A percentile compares a stretch with the other conserved stretches of the same genome.
These are phyloP conservation scores for Colletotrichum ledebouriae DNA, from an alignment of 2,329 filamentous ascomycete species.

Conservation along the genomic window DNA sequence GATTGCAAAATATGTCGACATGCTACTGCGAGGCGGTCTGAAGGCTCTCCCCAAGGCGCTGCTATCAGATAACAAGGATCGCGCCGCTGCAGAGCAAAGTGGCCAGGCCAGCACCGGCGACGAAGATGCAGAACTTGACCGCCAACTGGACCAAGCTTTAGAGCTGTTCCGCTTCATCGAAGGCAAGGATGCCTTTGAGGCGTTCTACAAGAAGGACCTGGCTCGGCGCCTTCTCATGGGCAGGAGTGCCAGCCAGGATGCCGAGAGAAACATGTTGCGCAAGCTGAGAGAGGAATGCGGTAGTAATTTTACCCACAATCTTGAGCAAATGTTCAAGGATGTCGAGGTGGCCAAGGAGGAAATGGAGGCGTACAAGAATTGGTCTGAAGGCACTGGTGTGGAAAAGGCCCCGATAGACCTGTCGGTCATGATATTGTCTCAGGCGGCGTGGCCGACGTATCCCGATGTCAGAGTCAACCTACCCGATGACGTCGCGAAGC, in stretches of 20 bases:
- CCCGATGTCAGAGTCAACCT: slow-evolving; percentile 80
- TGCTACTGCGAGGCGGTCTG: slow-evolving; percentile 86
- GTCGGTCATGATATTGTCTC: slow-evolving; percentile 89
- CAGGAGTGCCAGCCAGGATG: slow-evolving; percentile 92
- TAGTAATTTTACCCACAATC: slow-evolving; percentile 92
- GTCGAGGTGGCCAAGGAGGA: slow-evolving; percentile 94
- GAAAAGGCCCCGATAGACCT: slow-evolving; percentile 74
- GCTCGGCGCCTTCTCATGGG: slow-evolving; percentile 91
- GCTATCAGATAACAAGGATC: slow-evolving; percentile 71
- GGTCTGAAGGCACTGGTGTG: slow-evolving; percentile 47
- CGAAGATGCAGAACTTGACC: slow-evolving; percentile 92
- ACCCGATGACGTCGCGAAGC: slow-evolving; percentile 79
- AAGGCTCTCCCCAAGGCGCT: slow-evolving; percentile 83
- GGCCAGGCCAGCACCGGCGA: slow-evolving; percentile 79
- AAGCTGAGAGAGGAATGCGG: slow-evolving; percentile 95
- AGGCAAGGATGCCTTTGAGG: slow-evolving; percentile 97
- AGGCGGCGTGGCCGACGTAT: slow-evolving; percentile 93
- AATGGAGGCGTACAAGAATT: slow-evolving; percentile 88
- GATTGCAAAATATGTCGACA: slow-evolving; percentile 97
- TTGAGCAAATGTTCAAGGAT: slow-evolving; percentile 99
- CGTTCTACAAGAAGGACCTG: slow-evolving; percentile 98
- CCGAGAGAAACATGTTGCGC: slow-evolving; percentile 94
- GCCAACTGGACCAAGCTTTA: slow-evolving; percentile 90
- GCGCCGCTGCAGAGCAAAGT: slow-evolving; percentile 69
- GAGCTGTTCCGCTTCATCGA: slow-evolving; percentile 97